phyloP scores from a whole-genome alignment of 1,284 basidiomycete species.

The Ceratobasidium sp. region DNA sequence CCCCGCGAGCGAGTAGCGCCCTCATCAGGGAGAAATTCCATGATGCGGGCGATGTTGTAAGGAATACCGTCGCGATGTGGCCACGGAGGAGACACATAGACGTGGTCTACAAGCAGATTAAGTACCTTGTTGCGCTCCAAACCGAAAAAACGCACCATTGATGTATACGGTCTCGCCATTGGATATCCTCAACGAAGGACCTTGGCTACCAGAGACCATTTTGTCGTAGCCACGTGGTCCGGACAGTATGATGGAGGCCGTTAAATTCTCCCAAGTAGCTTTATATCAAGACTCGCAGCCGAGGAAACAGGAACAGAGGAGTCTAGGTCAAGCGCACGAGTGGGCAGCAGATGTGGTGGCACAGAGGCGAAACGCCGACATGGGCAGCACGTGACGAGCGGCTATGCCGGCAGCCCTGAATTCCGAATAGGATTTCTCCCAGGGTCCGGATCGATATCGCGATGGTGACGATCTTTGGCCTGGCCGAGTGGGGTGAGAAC shows the following conservation, averaged over 20 bases:
- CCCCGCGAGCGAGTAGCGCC: conserved; percentile 59
- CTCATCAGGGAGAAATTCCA: conserved; percentile 89
- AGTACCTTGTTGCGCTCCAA: conserved; percentile 17
- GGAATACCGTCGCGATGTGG: conserved; percentile 86
- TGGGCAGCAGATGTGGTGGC: neutral
- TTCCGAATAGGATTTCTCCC: conserved; percentile 1
- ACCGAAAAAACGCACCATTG: conserved; percentile 64
- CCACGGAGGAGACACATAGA: conserved; percentile 93
- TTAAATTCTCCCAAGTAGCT: neutral
- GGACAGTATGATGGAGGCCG: neutral
- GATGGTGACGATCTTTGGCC: neutral
- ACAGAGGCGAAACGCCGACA: conserved; percentile 10
- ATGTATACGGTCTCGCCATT: conserved; percentile 80
- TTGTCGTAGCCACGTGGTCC: conserved; percentile 29
- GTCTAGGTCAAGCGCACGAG: neutral
- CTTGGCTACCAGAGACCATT: conserved; percentile 28
- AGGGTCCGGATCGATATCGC: conserved; percentile 34
- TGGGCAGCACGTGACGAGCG: conserved; percentile 17
- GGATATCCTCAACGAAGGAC: conserved; percentile 40
- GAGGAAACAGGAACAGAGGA: neutral
- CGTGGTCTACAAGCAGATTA: conserved; percentile 76
- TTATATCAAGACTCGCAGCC: neutral
- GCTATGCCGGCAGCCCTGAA: conserved; percentile 5
- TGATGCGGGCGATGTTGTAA: conserved; percentile 92
- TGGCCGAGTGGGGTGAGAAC: conserved; percentile 6